A percentile compares a stretch with the other conserved stretches of the same genome.
Evolutionary conservation across 2,329 filamentous ascomycete species (phyloP).

Genomic region (Diaporthe sp.): DNA sequence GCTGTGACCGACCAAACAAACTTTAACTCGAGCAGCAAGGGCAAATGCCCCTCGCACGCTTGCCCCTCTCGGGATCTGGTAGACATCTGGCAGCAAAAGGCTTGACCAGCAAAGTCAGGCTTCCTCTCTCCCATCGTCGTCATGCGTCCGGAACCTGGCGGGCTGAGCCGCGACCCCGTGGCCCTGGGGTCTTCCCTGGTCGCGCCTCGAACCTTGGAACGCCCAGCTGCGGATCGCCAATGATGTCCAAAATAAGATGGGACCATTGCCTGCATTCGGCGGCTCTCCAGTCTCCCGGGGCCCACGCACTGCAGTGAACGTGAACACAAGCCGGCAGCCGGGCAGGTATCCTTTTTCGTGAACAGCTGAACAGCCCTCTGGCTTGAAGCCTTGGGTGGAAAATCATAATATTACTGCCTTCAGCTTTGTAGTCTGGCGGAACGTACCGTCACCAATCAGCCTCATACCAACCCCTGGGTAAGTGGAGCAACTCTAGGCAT

Average conservation of each 20-base stretch:
- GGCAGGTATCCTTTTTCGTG: not conserved
- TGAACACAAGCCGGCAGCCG: not conserved
- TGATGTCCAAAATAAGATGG: slow-evolving; percentile 1
- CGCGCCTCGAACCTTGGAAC: slow-evolving; percentile 19
- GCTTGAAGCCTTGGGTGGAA: not conserved
- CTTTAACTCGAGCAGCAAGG: not conserved
- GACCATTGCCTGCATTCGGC: slow-evolving; percentile 19
- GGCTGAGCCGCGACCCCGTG: slow-evolving; percentile 34
- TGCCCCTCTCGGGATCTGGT: slow-evolving; percentile 5
- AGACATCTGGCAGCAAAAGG: slow-evolving; percentile 16
- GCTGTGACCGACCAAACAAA: not conserved
- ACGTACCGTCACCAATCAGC: not conserved
- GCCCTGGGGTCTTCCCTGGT: slow-evolving; percentile 31
- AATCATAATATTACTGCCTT: too few relatives aligned
- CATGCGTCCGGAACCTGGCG: slow-evolving; percentile 35
- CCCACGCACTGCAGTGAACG: not conserved
- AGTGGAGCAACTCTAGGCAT: not conserved
- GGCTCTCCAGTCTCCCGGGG: slow-evolving; percentile 8
- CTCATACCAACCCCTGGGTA: not conserved
- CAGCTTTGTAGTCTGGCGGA: not conserved
- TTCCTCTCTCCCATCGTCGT: slow-evolving; percentile 23
- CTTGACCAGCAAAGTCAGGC: slow-evolving; percentile 6
- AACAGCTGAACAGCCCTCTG: not conserved
- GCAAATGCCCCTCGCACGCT: not conserved
- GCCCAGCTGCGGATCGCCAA: slow-evolving; percentile 25